These are phyloP conservation scores for Hevea brasiliensis DNA, from an alignment of 345 rosid genomes.

Conservation along the genomic window DNA sequence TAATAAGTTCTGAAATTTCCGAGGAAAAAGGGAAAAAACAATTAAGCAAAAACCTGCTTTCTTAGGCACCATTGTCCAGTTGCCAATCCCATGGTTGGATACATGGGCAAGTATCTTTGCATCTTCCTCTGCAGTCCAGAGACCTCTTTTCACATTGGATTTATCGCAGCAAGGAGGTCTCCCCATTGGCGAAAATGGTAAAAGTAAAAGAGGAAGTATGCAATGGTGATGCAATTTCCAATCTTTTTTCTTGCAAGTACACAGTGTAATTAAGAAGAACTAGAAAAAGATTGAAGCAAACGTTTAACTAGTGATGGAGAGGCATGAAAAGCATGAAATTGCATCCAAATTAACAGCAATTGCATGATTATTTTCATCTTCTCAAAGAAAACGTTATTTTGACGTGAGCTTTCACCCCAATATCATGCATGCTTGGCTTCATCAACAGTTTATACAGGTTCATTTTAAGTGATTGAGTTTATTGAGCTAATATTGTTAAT, in stretches of 20 bases:
- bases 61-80: constrained; percentile 85
- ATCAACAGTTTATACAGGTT: constrained; percentile 19
- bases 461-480: constrained; percentile 14
- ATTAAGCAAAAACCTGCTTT: constrained; percentile 60
- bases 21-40: background rate
- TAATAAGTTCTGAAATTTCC: too few relatives aligned
- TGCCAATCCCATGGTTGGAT: constrained; percentile 67
- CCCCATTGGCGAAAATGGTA: constrained; percentile 59
- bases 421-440: constrained; percentile 13
- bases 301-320: constrained; percentile 30
- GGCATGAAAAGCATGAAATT: constrained; percentile 54
- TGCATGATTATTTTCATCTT: constrained; percentile 60
- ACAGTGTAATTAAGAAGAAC: constrained; percentile 10
- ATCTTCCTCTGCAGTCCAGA: constrained; percentile 89
- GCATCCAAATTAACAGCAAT: constrained; percentile 53
- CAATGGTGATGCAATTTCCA: constrained; percentile 51
- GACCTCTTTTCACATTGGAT: constrained; percentile 77
- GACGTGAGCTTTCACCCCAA: constrained; percentile 46
- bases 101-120: constrained; percentile 86
- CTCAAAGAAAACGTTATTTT: constrained; percentile 32
- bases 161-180: constrained; percentile 87
- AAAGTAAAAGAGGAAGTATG: constrained; percentile 1
- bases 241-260: background rate
- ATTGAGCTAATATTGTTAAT: background rate
- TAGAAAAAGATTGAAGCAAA: constrained; percentile 9